A percentile compares a stretch with the other conserved stretches of the same genome.
phyloP scores from a whole-genome alignment of 495 filamentous ascomycete genomes.

The Hypoxylon fragiforme region DNA sequence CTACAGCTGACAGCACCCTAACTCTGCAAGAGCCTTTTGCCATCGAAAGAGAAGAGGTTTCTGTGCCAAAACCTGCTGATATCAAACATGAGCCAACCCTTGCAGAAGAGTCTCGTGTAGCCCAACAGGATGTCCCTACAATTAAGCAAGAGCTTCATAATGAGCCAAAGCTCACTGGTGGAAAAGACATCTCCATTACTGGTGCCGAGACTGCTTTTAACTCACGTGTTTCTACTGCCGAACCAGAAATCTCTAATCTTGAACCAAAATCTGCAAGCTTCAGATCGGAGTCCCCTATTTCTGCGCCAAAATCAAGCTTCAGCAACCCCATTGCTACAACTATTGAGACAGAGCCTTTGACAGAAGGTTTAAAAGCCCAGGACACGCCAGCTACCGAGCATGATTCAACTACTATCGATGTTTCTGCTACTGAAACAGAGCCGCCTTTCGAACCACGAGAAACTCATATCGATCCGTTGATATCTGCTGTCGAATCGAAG shows the following conservation, averaged over 20 bases:
- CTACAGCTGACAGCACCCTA: neutral
- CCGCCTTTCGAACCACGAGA: neutral
- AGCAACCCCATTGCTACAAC: neutral
- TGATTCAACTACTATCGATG: neutral
- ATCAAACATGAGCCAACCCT: neutral
- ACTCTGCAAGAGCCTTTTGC: neutral
- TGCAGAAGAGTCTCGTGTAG: neutral
- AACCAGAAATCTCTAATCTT: neutral
- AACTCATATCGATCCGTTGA: neutral
- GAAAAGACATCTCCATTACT: neutral
- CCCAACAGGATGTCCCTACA: neutral
- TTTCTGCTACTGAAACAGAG: neutral
- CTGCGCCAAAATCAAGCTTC: neutral
- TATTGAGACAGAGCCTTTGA: neutral
- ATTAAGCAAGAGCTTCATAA: neutral
- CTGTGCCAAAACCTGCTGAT: neutral
- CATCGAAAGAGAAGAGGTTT: neutral
- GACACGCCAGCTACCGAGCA: neutral
- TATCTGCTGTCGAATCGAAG: constrained; percentile 3
- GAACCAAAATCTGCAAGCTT: neutral
- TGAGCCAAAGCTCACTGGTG: neutral
- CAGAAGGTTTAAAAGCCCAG: neutral
- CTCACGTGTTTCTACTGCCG: neutral
- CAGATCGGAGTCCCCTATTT: neutral
- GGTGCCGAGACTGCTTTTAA: neutral